Evolutionary conservation across 208 protist species (phyloP).

Genomic region (Trypanosoma lewisi): DNA sequence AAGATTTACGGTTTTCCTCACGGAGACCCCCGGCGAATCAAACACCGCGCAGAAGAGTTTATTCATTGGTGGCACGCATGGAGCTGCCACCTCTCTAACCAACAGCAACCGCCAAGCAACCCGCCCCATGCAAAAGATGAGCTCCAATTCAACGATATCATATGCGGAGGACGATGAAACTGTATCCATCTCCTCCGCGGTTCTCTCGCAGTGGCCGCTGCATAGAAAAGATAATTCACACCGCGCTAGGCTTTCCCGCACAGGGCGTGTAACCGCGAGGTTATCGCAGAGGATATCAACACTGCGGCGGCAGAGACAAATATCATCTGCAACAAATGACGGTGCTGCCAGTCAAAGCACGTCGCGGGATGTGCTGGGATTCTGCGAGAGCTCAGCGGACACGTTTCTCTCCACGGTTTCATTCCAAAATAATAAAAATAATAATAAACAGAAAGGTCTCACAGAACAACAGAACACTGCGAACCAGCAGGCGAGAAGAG

Average conservation of each 20-base stretch:
- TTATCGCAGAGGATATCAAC: background rate
- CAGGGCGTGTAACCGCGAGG: background rate
- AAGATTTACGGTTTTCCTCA: background rate
- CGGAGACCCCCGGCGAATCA: background rate
- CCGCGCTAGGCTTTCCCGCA: slow-evolving; percentile 15
- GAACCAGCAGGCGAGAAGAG: background rate
- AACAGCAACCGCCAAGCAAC: background rate
- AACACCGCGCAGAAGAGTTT: background rate
- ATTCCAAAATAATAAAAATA: background rate
- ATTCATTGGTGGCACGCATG: background rate
- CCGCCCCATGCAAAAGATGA: background rate
- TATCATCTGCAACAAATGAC: background rate
- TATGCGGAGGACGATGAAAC: background rate
- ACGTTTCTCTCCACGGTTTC: background rate
- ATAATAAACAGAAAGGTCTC: background rate
- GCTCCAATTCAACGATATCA: background rate
- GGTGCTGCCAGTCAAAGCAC: background rate
- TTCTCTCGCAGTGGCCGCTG: slow-evolving; percentile 11
- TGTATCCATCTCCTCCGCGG: background rate
- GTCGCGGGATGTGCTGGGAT: background rate
- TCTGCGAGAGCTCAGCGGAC: background rate
- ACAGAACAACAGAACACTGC: background rate
- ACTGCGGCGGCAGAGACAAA: background rate
- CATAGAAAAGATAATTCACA: slow-evolving; percentile 13
- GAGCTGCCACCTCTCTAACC: background rate